Conservation (phyloP, 371 early-diverging fungal species). For the Basidiobolus meristosporus region DNA sequence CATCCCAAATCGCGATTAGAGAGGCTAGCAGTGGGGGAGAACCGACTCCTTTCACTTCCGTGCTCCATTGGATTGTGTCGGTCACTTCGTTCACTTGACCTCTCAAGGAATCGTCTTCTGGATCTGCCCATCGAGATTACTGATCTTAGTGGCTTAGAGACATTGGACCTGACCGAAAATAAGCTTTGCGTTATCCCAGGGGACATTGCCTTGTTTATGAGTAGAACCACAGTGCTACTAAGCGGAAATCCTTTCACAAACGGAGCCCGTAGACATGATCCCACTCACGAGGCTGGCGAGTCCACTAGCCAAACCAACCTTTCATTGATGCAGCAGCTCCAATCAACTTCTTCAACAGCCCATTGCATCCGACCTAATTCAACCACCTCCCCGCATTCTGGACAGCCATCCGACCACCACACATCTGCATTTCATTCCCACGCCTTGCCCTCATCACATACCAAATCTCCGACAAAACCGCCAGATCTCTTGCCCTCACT, state of each 20-base stretch:
- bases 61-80: conserved; percentile 23
- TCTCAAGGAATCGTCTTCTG: conserved; percentile 18
- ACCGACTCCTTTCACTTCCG: conserved; percentile 32
- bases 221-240: conserved; percentile 23
- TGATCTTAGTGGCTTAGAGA: conserved; percentile 19
- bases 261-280: too few relatives aligned
- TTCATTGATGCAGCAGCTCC: too few relatives aligned
- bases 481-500: conserved; percentile 13
- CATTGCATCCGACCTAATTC: too few relatives aligned
- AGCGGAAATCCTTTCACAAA: conserved; percentile 39
- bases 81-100: conserved; percentile 18
- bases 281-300: too few relatives aligned
- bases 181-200: conserved; percentile 34
- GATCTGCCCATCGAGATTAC: conserved; percentile 32
- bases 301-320: too few relatives aligned
- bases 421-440: too few relatives aligned
- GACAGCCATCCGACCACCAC: too few relatives aligned
- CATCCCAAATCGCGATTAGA: conserved; percentile 13
- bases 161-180: conserved; percentile 38
- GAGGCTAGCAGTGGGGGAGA: conserved; percentile 17
- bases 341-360: too few relatives aligned
- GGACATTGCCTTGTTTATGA: conserved; percentile 28
- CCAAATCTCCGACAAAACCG: too few relatives aligned
- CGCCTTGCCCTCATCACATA: too few relatives aligned
- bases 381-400: too few relatives aligned